Evolutionary conservation across 1,139 yeast species (phyloP).

Genomic region (Pichia kudriavzevii): DNA sequence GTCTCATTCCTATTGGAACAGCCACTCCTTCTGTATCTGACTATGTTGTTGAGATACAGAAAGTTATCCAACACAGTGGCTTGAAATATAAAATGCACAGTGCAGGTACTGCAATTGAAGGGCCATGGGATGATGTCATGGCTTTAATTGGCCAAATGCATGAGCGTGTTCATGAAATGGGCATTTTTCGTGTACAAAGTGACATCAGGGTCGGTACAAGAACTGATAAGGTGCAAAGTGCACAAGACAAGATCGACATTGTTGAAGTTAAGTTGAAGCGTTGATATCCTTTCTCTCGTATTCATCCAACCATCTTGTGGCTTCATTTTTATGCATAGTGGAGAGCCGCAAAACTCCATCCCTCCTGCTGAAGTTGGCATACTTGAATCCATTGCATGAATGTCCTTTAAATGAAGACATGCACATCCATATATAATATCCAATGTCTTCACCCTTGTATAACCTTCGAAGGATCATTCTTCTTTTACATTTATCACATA

Average conservation of each 20-base stretch:
- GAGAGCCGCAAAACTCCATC: conserved; percentile 12
- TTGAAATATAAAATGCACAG: conserved; percentile 69
- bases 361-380: conserved; percentile 38
- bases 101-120: conserved; percentile 88
- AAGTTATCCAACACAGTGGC: conserved; percentile 50
- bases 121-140: conserved; percentile 89
- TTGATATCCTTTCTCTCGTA: conserved; percentile 2
- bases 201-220: conserved; percentile 81
- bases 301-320: conserved; percentile 9
- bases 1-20: conserved; percentile 82
- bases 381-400: conserved; percentile 41
- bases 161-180: conserved; percentile 57
- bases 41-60: conserved; percentile 64
- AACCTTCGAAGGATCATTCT: conserved; percentile 44
- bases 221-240: conserved; percentile 58
- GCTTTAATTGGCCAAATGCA: conserved; percentile 74
- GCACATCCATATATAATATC: conserved; percentile 50
- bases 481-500: conserved; percentile 40
- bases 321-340: not conserved
- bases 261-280: conserved; percentile 50
- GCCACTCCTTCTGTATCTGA: conserved; percentile 70
- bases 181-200: conserved; percentile 71
- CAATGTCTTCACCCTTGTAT: conserved; percentile 38
- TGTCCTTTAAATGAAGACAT: conserved; percentile 31
- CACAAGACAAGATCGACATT: conserved; percentile 56